A percentile compares a stretch with the other conserved stretches of the same genome.
Evolutionary conservation across 2,329 filamentous ascomycete genomes (phyloP).

Genomic region (Paraconiothyrium sp.): DNA sequence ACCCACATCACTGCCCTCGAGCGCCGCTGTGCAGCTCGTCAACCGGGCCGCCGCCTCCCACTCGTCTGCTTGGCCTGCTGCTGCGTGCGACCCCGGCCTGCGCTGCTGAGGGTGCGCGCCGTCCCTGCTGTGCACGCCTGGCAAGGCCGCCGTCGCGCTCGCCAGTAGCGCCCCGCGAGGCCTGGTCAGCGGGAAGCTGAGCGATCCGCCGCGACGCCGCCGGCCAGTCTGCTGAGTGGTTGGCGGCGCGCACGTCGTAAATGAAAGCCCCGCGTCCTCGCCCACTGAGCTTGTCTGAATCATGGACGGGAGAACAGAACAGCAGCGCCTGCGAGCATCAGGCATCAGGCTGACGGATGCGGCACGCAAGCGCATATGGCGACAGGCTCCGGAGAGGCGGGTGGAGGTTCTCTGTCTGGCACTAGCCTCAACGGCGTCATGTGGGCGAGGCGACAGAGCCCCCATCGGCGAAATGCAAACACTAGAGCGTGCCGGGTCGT

Average conservation of each 20-base stretch:
- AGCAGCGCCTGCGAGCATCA: background rate
- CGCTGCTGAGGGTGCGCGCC: background rate
- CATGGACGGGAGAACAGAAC: background rate
- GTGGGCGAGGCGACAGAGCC: conserved; percentile 1
- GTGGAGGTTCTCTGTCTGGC: background rate
- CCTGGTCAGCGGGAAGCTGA: conserved; percentile 28
- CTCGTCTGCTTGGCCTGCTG: background rate
- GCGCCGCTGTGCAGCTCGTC: background rate
- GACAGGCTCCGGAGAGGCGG: background rate
- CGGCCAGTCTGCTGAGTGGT: conserved; percentile 24
- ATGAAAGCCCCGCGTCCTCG: conserved; percentile 28
- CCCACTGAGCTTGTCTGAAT: conserved; percentile 10
- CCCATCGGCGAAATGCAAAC: conserved; percentile 4
- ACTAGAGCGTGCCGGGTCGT: conserved; percentile 5
- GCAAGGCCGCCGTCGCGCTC: background rate
- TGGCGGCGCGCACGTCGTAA: conserved; percentile 25
- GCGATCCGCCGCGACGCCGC: conserved; percentile 29
- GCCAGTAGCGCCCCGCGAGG: conserved; percentile 3
- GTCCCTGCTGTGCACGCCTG: background rate
- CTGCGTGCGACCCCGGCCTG: background rate
- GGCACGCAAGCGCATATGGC: background rate
- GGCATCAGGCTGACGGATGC: background rate
- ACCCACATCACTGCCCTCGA: conserved; percentile 1
- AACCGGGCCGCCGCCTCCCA: background rate
- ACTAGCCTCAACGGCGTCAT: conserved; percentile 12